These are phyloP conservation scores for Xylaria intraflava DNA, from an alignment of 495 filamentous ascomycete species.

Conservation along the genomic window DNA sequence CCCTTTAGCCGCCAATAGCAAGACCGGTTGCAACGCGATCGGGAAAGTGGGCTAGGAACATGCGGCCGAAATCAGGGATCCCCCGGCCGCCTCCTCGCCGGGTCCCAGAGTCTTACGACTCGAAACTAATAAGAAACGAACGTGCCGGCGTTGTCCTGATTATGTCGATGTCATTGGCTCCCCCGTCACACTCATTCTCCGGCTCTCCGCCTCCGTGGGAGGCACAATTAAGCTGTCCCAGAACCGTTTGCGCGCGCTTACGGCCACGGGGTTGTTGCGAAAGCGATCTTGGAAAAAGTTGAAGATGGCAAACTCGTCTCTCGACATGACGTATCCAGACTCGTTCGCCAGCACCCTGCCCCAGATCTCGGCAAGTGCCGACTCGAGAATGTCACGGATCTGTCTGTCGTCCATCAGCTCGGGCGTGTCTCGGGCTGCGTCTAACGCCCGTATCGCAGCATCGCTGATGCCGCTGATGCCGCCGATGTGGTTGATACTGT, in stretches of 20 bases:
- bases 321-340: slow-evolving; percentile 57
- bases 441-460: slow-evolving; percentile 48
- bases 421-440: slow-evolving; percentile 59
- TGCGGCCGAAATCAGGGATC: neutral
- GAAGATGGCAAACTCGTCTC: slow-evolving; percentile 71
- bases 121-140: neutral
- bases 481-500: neutral
- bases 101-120: neutral
- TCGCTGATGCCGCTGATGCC: neutral
- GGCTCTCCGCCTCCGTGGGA: neutral
- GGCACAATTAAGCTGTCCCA: slow-evolving; percentile 36
- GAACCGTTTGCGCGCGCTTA: slow-evolving; percentile 39
- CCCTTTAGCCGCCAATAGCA: neutral
- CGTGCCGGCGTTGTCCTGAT: neutral
- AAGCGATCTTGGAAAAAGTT: slow-evolving; percentile 64
- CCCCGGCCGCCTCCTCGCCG: neutral
- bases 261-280: slow-evolving; percentile 34
- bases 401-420: slow-evolving; percentile 49
- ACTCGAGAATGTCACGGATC: slow-evolving; percentile 49
- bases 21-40: neutral
- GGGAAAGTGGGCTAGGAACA: neutral
- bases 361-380: slow-evolving; percentile 56
- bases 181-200: neutral
- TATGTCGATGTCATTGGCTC: neutral
- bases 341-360: slow-evolving; percentile 51